These are phyloP conservation scores for Yamadazyma sp. DNA, from an alignment of 1,139 yeast species.

Conservation along the genomic window DNA sequence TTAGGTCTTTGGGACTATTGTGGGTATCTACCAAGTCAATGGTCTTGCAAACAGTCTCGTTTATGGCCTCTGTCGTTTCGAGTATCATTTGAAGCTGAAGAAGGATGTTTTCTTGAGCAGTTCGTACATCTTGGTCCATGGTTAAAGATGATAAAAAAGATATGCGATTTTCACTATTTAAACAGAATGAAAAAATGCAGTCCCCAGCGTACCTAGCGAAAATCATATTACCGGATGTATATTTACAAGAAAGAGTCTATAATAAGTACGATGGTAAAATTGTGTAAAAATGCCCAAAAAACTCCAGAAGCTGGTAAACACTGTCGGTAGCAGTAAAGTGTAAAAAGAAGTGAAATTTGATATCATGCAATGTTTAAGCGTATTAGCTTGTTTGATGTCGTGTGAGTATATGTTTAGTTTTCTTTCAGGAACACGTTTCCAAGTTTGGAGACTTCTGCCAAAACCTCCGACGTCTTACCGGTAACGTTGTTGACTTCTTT, in stretches of 20 bases:
- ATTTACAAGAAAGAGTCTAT: not conserved
- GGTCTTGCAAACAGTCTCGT: slow-evolving; percentile 27
- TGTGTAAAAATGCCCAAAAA: not conserved
- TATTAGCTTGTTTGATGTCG: not conserved
- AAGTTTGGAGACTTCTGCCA: slow-evolving; percentile 41
- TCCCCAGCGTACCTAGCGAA: too few species aligned
- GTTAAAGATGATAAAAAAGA: not conserved
- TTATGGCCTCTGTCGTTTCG: slow-evolving; percentile 30
- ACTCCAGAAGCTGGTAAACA: too few species aligned
- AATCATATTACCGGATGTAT: not conserved
- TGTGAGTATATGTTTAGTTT: not conserved
- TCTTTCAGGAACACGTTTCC: slow-evolving; percentile 23
- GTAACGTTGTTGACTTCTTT: slow-evolving; percentile 26
- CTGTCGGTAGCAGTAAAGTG: too few species aligned
- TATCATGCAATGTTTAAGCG: not conserved
- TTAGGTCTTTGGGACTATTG: slow-evolving; percentile 7
- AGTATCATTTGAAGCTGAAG: slow-evolving; percentile 35
- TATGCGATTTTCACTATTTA: not conserved
- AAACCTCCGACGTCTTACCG: slow-evolving; percentile 35
- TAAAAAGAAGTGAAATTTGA: not conserved
- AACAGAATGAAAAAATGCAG: not conserved
- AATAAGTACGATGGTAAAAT: not conserved
- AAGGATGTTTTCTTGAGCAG: slow-evolving; percentile 26
- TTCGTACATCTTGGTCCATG: slow-evolving; percentile 1
- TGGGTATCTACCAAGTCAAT: slow-evolving; percentile 20